phyloP scores from a whole-genome alignment of 441 rosid genomes.

The Euphorbia corollata region DNA sequence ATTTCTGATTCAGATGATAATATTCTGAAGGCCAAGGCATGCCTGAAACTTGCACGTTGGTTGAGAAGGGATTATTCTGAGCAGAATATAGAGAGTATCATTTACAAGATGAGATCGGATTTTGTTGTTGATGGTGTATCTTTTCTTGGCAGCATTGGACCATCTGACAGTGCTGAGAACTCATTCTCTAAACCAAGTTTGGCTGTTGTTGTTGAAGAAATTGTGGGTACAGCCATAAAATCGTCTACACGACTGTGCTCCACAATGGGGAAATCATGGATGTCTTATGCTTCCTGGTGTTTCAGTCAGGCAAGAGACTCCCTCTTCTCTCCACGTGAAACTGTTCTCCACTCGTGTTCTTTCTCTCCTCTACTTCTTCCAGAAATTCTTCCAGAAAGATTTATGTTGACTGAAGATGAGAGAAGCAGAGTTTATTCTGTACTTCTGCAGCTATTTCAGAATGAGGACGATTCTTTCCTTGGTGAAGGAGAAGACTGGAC shows the following conservation, averaged over 20 bases:
- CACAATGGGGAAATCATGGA: slow-evolving; percentile 93
- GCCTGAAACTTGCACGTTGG: slow-evolving; percentile 88
- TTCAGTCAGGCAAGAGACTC: slow-evolving; percentile 70
- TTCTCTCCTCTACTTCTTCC: slow-evolving; percentile 58
- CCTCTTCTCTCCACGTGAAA: slow-evolving; percentile 36
- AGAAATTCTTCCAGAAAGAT: slow-evolving; percentile 61
- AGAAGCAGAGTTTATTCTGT: slow-evolving; percentile 41
- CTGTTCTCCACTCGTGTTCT: slow-evolving; percentile 41
- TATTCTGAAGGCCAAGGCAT: slow-evolving; percentile 84
- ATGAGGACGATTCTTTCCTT: slow-evolving; percentile 28
- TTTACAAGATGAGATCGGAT: slow-evolving; percentile 51
- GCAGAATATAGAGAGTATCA: slow-evolving; percentile 41
- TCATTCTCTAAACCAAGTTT: slow-evolving; percentile 32
- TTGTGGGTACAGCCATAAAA: slow-evolving; percentile 71
- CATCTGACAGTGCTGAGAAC: slow-evolving; percentile 31
- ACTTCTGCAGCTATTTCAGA: slow-evolving; percentile 41
- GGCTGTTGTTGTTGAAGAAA: slow-evolving; percentile 52
- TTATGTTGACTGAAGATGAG: slow-evolving; percentile 71
- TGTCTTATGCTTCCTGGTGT: slow-evolving; percentile 97
- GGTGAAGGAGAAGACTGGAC: slow-evolving; percentile 32
- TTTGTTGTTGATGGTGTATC: slow-evolving; percentile 34
- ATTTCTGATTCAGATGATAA: slow-evolving; percentile 48
- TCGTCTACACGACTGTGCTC: slow-evolving; percentile 87
- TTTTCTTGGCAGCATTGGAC: slow-evolving; percentile 29
- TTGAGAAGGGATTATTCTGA: slow-evolving; percentile 50